Evolutionary conservation across 192 early-diverging fungal genomes (phyloP).

Genomic region (Glomus cerebriforme): DNA sequence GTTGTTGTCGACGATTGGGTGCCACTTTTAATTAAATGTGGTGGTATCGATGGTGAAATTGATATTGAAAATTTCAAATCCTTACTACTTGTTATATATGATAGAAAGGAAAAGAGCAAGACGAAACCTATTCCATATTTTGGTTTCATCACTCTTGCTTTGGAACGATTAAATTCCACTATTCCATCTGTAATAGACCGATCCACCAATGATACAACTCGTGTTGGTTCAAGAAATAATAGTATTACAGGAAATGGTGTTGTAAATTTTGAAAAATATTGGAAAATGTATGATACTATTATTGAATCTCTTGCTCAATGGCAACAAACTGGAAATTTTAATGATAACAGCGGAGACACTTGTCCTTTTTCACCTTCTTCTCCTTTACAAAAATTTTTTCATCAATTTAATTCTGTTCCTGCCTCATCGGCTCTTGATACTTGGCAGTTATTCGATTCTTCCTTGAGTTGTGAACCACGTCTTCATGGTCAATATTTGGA

Average conservation of each 20-base stretch:
- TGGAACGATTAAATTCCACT: conserved; percentile 48
- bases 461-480: conserved; percentile 41
- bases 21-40: conserved; percentile 40
- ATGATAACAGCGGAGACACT: not conserved
- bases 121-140: conserved; percentile 58
- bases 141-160: conserved; percentile 58
- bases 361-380: conserved; percentile 16
- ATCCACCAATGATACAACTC: not conserved
- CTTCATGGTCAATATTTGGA: conserved; percentile 47
- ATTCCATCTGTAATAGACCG: conserved; percentile 34
- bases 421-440: conserved; percentile 35
- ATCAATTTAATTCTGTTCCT: conserved; percentile 40
- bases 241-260: conserved; percentile 14
- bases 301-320: not conserved
- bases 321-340: not conserved
- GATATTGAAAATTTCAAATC: conserved; percentile 39
- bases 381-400: conserved; percentile 43
- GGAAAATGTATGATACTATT: conserved; percentile 45
- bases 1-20: conserved; percentile 61
- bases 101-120: conserved; percentile 26
- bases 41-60: conserved; percentile 55
- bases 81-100: conserved; percentile 24
- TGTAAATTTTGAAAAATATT: conserved; percentile 45
- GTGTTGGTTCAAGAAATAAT: conserved; percentile 23
- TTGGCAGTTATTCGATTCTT: conserved; percentile 43